Base-by-base conservation (phyloP, 2,329 filamentous ascomycete species). In the Cordyceps farinosa region DNA sequence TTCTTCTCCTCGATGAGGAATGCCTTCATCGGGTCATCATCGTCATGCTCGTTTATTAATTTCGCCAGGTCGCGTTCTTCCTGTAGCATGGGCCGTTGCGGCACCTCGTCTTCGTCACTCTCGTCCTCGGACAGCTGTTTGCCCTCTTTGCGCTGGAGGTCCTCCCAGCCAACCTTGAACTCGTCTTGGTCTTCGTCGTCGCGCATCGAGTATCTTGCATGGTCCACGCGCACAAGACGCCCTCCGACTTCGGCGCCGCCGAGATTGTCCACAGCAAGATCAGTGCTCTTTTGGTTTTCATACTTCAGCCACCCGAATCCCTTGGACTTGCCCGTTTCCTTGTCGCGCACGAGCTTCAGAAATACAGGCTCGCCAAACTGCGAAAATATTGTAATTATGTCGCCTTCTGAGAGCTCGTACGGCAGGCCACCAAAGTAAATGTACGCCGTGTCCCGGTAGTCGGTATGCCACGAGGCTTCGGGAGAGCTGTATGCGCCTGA, bases 291-390 rank as follows among this genome's bases (percentile, higher is more conserved):
- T 79, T 99, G 95, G 76, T 99, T 94, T 75, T 99, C 95, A 77
- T 98, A 99, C 74, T 99, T 99, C 64, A 99, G 83, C 83, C 96
- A 99, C 3, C 90, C 92, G 73, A 98, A 99, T 0, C 95, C 95
- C 68, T 90, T 90, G 66, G 91, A 96, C 77, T 97, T 97, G 66
- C 95, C 95, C 0, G 93, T 96, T 74, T 98, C 96, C 73, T 95
- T 95, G 81, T 99, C 95, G 71, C 95, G 91, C 54, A 90, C 88
- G 13, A 99, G 86, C 70, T 97, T 96, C 64, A 99, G 83, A 77
- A 94, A 96, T 3, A 93, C 91, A 2, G 96, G 96, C 73, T 98
- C 94, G 70, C 95, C 95, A 73, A 89, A 99, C 75, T 99, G 95
- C 7, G 92, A 97, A 80, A 98, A 99, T 65, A 99, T 96, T 11